Evolutionary conservation across 768 basidiomycete genomes (phyloP), one percentile per base, ranked within the genome.

Genomic region (Russula sp.): DNA sequence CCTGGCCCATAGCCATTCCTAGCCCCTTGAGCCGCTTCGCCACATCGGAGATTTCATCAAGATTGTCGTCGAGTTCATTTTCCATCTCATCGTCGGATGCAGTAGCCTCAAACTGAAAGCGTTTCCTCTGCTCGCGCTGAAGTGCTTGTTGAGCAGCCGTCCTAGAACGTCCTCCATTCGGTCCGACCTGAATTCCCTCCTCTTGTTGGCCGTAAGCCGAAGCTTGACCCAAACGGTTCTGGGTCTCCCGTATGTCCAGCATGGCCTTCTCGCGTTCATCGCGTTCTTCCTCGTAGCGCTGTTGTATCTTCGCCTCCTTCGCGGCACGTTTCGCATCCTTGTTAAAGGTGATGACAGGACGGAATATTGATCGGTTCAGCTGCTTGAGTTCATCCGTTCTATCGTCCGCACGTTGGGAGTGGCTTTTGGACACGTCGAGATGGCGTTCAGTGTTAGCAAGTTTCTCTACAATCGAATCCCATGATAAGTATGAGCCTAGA

Each of bases 361-460:
- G 84, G 79, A 99, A 98, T 73, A 99, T 98, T 44, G 92, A 94
- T 39, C 86, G 84, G 74, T 98, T 98, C 60, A 99, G 84, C 72
- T 94, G 82, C 75, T 94, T 95, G 59, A 99, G 84, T 74, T 98
- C 95, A 65, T 86, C 87, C 5, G 94, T 93, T 73, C 85, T 91
- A 77, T 99, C 96, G 61, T 88, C 88, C n/a, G 96, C 95, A 4
- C 91, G 86, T 49, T 79, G 77, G 37, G 91, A 88, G 74, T 95
- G 87, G 14, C 88, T 88, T 75, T 91, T 98, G 55, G 95, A 82
- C 57, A 94, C 84, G 73, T 98, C 96, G 59, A 98, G 82, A 75
- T 98, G 91, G 61, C 92, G 88, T 74, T 98, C 94, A 34, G 96
- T 97, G 72, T 92, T 92, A 32, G 92, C 95, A 67, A 99, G 76